These are phyloP conservation scores for Liriodendron chinense DNA, from an alignment of 164 flowering plant species.

Conservation along the genomic window DNA sequence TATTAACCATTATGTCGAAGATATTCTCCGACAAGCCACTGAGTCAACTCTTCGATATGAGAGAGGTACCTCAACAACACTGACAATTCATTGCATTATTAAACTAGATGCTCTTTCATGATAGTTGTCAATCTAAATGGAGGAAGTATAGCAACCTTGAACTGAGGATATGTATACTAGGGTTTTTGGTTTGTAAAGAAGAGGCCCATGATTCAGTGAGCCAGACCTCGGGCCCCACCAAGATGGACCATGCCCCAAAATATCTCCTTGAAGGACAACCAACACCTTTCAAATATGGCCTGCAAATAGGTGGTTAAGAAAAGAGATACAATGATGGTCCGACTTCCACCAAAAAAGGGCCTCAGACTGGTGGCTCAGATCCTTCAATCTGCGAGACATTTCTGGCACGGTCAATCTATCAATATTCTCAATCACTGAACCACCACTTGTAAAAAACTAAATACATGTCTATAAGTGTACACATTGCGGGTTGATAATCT, in stretches of 20 bases:
- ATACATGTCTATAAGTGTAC: too few species aligned
- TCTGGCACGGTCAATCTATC: too few species aligned
- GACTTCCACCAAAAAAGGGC: background rate
- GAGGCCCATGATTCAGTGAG: background rate
- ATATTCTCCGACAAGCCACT: conserved; percentile 70
- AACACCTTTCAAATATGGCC: too few species aligned
- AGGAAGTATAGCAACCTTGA: background rate
- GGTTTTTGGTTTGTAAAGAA: background rate
- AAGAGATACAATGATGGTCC: background rate
- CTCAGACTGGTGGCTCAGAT: too few species aligned
- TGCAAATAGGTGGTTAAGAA: background rate
- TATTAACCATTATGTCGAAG: conserved; percentile 47
- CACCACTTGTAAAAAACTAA: too few species aligned
- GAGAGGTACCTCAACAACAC: conserved; percentile 42
- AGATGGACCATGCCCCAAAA: background rate
- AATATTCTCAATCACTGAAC: too few species aligned
- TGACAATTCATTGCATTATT: background rate
- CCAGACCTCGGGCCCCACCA: background rate
- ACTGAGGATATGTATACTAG: background rate
- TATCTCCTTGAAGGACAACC: background rate
- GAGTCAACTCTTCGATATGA: conserved; percentile 76
- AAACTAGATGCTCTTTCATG: background rate
- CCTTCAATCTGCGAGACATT: background rate
- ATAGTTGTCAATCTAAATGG: background rate
- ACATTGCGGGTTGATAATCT: too few species aligned